phyloP scores from a whole-genome alignment of 345 rosid genomes.

The Brassica cretica region DNA sequence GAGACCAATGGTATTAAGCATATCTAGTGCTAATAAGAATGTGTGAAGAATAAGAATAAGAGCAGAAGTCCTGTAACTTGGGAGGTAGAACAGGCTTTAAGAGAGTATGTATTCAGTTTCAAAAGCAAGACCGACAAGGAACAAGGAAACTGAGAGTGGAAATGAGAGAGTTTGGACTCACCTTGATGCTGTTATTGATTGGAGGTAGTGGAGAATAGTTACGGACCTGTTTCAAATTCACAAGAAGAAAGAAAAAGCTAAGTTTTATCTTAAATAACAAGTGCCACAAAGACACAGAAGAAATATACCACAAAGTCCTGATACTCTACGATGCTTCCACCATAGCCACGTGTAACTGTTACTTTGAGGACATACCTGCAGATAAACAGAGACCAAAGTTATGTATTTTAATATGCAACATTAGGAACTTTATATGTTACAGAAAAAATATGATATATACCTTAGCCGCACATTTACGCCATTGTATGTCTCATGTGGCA shows the following conservation, averaged over 20 bases:
- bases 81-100: neutral
- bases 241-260: neutral
- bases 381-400: constrained; percentile 16
- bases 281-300: neutral
- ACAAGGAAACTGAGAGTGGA: neutral
- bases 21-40: constrained; percentile 12
- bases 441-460: constrained; percentile 42
- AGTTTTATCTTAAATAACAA: constrained; percentile 2
- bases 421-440: neutral
- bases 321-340: constrained; percentile 88
- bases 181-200: constrained; percentile 94
- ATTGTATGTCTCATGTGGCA: constrained; percentile 93
- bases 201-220: constrained; percentile 76
- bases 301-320: constrained; percentile 85
- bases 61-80: neutral
- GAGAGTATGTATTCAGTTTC: neutral
- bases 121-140: neutral
- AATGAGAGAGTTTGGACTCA: constrained; percentile 29
- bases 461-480: constrained; percentile 95
- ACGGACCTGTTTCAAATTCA: constrained; percentile 61
- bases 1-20: constrained; percentile 11
- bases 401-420: neutral
- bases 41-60: neutral
- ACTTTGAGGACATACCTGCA: constrained; percentile 91
- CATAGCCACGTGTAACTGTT: constrained; percentile 85